Percentiles rank a stretch among this genome's conserved stretches.
Conservation (phyloP, 352 stramenopile species). For the Globisporangium viniferum region DNA sequence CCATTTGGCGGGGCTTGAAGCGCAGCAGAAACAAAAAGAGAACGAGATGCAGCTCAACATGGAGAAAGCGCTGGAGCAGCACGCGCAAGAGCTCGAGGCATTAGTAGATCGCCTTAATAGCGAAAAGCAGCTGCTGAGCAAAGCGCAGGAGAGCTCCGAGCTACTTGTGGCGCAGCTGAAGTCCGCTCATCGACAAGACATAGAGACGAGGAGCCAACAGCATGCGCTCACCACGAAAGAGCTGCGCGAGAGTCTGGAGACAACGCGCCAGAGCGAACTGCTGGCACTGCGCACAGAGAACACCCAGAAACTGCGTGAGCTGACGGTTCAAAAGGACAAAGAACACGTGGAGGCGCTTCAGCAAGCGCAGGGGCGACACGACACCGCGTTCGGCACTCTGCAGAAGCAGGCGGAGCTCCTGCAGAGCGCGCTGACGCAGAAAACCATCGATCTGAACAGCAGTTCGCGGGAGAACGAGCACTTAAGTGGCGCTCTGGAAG, state of each 20-base stretch:
- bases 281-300: conserved; percentile 31
- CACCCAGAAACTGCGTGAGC: conserved; percentile 26
- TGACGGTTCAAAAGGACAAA: conserved; percentile 37
- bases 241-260: conserved; percentile 23
- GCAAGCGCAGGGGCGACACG: conserved; percentile 26
- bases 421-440: conserved; percentile 24
- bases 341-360: conserved; percentile 29
- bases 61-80: background rate
- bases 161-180: conserved; percentile 6
- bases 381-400: conserved; percentile 26
- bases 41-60: conserved; percentile 7
- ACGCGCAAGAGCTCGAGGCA: conserved; percentile 18
- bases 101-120: conserved; percentile 5
- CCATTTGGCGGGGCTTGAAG: background rate
- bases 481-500: conserved; percentile 26
- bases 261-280: conserved; percentile 28
- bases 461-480: conserved; percentile 29
- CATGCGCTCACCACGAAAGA: conserved; percentile 26
- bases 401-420: conserved; percentile 22
- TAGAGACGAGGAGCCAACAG: conserved; percentile 18
- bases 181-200: conserved; percentile 12
- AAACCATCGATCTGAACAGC: conserved; percentile 29
- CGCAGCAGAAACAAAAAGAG: background rate
- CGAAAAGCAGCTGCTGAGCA: conserved; percentile 12
- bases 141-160: background rate